A percentile compares a stretch with the other conserved stretches of the same genome.
These are phyloP conservation scores for Phytopythium helicoides DNA, from an alignment of 352 stramenopile genomes.

Conservation along the genomic window DNA sequence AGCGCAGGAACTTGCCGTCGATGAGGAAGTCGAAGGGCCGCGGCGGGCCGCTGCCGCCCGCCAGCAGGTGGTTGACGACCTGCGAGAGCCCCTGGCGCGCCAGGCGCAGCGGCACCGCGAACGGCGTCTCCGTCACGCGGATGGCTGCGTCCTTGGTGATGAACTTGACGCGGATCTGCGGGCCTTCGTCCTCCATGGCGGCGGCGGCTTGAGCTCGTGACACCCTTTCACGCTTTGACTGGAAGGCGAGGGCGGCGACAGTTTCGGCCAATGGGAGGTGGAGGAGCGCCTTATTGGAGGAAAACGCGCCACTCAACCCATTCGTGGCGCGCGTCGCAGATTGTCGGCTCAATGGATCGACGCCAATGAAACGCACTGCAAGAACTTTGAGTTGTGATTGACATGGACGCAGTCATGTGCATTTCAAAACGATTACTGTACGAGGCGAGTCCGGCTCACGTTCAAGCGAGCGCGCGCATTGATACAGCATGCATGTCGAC, in stretches of 20 bases:
- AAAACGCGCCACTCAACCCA: too few species aligned
- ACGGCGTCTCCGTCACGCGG: slow-evolving; percentile 87
- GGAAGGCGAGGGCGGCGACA: too few species aligned
- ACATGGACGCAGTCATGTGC: not conserved
- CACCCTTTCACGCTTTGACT: slow-evolving; percentile 8
- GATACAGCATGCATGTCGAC: too few species aligned
- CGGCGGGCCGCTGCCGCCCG: slow-evolving; percentile 34
- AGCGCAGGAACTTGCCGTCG: slow-evolving; percentile 70
- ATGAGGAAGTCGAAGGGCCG: slow-evolving; percentile 88
- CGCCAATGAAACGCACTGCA: too few species aligned
- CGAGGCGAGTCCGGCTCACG: too few species aligned
- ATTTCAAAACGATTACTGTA: too few species aligned
- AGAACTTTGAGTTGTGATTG: too few species aligned
- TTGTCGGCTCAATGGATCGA: too few species aligned
- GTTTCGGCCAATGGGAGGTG: too few species aligned
- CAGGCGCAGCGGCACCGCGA: slow-evolving; percentile 80
- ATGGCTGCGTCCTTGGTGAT: slow-evolving; percentile 87
- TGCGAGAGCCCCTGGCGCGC: slow-evolving; percentile 83
- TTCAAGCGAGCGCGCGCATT: not conserved
- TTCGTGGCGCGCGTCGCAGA: too few species aligned
- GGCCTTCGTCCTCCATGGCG: slow-evolving; percentile 37
- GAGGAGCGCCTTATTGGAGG: too few species aligned
- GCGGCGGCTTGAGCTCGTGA: too few species aligned
- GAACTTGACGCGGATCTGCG: slow-evolving; percentile 86
- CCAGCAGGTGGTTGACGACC: slow-evolving; percentile 88